A percentile compares a stretch with the other conserved stretches of the same genome.
Evolutionary conservation across 306 rosid species (phyloP).

Genomic region (Carpinus fangiana): DNA sequence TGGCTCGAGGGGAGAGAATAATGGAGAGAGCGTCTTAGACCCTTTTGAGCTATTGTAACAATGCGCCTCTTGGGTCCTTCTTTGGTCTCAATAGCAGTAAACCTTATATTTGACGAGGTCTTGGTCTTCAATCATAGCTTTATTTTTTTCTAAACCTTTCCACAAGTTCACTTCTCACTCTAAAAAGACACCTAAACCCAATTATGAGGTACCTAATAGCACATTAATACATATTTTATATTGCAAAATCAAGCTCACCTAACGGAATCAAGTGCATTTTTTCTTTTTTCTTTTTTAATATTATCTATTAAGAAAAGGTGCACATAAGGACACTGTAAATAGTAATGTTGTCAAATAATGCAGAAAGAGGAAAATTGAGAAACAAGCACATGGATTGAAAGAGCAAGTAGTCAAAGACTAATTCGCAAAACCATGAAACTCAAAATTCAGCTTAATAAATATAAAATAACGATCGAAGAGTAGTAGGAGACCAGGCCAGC

Average conservation of each 20-base stretch:
- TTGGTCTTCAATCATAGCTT: no score
- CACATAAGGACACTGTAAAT: not conserved
- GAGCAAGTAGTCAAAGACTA: not conserved
- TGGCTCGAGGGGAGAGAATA: no score
- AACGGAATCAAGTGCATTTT: not conserved
- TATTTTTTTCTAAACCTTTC: not conserved
- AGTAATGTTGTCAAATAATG: not conserved
- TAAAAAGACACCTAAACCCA: constrained; percentile 21
- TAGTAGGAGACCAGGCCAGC: not conserved
- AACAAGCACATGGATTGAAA: not conserved
- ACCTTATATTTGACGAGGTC: no score
- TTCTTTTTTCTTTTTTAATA: no score
- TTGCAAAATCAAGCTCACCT: not conserved
- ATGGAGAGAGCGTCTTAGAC: no score
- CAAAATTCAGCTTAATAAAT: not conserved
- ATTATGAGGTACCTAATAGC: constrained; percentile 19
- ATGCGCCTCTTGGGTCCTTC: no score
- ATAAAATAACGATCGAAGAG: not conserved
- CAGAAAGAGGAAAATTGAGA: not conserved
- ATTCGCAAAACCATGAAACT: not conserved
- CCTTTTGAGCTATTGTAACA: no score
- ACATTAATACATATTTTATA: not conserved
- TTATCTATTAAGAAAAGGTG: no score
- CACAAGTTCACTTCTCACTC: constrained; percentile 19
- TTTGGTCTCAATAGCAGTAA: no score